phyloP scores from a whole-genome alignment of 164 flowering plant species.

The Nelumbo lutea region DNA sequence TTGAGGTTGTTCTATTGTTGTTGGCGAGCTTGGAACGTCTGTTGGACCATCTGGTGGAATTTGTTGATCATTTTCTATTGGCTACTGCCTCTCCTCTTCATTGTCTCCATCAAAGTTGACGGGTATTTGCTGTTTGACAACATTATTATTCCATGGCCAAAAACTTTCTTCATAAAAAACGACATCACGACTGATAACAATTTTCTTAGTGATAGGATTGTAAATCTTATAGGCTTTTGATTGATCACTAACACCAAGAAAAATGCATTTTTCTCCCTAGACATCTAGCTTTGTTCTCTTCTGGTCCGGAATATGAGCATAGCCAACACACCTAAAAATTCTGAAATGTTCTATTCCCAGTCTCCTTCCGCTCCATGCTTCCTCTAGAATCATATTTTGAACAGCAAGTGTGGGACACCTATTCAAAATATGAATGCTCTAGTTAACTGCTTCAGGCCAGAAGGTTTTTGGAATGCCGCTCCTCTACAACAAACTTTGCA shows the following conservation, averaged over 20 bases:
- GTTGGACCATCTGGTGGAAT: not conserved
- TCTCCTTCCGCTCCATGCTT: constrained; percentile 2
- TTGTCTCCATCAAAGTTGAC: not conserved
- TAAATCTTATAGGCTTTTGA: not conserved
- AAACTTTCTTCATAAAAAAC: constrained; percentile 1
- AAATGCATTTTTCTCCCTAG: no score
- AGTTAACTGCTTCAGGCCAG: not conserved
- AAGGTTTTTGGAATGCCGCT: not conserved
- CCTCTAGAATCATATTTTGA: not conserved
- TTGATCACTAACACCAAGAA: not conserved
- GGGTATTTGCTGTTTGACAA: not conserved
- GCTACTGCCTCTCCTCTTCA: not conserved
- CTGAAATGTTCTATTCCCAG: not conserved
- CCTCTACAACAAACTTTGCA: not conserved
- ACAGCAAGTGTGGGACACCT: not conserved
- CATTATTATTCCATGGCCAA: not conserved
- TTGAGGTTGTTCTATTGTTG: not conserved
- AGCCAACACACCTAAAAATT: not conserved
- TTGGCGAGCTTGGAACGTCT: not conserved
- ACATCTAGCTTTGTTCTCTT: not conserved
- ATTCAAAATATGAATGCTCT: constrained; percentile 1
- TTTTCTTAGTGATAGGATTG: constrained; percentile 2
- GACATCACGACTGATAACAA: not conserved
- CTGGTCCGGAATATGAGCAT: not conserved
- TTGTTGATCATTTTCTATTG: not conserved